Conservation (phyloP, 306 rosid species). For the Trifolium pratense region DNA sequence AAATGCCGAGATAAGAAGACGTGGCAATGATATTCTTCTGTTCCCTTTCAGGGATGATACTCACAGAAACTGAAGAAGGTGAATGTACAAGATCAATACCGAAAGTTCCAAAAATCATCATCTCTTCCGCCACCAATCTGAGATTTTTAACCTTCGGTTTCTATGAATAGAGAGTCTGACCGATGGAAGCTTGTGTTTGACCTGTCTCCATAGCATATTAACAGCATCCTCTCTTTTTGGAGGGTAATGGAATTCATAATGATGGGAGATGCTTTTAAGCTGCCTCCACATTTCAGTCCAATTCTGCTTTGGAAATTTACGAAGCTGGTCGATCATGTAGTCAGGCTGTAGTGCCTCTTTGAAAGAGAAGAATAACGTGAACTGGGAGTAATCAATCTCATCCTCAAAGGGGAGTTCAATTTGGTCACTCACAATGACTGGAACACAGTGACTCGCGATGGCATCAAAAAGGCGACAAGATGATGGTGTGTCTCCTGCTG, state of each 20-base stretch:
- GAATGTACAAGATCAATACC: slow-evolving; percentile 54
- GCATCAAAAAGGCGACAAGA: slow-evolving; percentile 99
- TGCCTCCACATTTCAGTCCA: slow-evolving; percentile 93
- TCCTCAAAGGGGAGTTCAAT: slow-evolving; percentile 98
- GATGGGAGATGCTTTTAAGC: slow-evolving; percentile 73
- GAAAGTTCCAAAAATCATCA: slow-evolving; percentile 53
- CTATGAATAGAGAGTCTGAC: slow-evolving; percentile 76
- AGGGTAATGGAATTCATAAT: slow-evolving; percentile 90
- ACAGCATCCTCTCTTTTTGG: slow-evolving; percentile 83
- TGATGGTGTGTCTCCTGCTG: slow-evolving; percentile 98
- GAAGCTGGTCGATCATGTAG: slow-evolving; percentile 75
- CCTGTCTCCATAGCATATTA: slow-evolving; percentile 95
- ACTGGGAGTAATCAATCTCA: slow-evolving; percentile 80
- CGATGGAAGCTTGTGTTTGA: slow-evolving; percentile 82
- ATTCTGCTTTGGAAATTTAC: slow-evolving; percentile 69
- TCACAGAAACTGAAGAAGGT: slow-evolving; percentile 37
- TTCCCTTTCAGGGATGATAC: slow-evolving; percentile 41
- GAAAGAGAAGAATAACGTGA: slow-evolving; percentile 87
- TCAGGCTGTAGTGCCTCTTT: slow-evolving; percentile 87
- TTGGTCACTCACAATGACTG: slow-evolving; percentile 93
- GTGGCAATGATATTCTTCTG: slow-evolving; percentile 26
- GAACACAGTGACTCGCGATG: slow-evolving; percentile 94
- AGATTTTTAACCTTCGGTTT: slow-evolving; percentile 79
- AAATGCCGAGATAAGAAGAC: slow-evolving; percentile 36
- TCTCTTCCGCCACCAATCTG: slow-evolving; percentile 86